These are phyloP conservation scores for Smallanthus sonchifolius DNA, from an alignment of 129 eudicot species.

Conservation along the genomic window DNA sequence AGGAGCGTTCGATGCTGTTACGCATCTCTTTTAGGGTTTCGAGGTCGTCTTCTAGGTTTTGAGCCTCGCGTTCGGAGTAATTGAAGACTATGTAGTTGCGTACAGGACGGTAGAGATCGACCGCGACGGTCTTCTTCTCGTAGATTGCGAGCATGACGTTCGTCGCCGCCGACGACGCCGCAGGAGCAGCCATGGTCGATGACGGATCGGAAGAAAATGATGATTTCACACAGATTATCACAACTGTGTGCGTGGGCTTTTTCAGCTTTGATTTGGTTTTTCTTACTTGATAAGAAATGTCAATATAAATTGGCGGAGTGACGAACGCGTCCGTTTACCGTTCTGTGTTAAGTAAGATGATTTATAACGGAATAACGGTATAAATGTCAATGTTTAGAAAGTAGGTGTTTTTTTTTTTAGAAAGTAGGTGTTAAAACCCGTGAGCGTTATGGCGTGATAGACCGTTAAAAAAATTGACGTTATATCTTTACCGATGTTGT, in stretches of 20 bases:
- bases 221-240: background rate
- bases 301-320: background rate
- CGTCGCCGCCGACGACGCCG: constrained; percentile 60
- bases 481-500: too few relatives aligned
- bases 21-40: constrained; percentile 70
- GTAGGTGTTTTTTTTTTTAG: too few relatives aligned
- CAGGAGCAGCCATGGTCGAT: constrained; percentile 63
- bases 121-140: constrained; percentile 74
- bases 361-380: background rate
- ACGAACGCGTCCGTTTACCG: background rate
- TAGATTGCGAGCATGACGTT: constrained; percentile 82
- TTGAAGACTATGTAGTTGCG: constrained; percentile 83
- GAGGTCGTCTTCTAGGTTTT: constrained; percentile 90
- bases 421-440: too few relatives aligned
- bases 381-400: too few relatives aligned
- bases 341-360: background rate
- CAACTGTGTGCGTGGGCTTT: background rate
- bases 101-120: constrained; percentile 84
- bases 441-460: too few relatives aligned
- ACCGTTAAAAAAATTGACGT: too few relatives aligned
- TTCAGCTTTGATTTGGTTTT: background rate
- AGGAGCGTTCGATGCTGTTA: constrained; percentile 45
- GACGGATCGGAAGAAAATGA: background rate
- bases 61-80: constrained; percentile 96
- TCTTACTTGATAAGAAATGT: background rate